phyloP scores from a whole-genome alignment of 148 eudicot species.

The Vaccinium corymbosum region DNA sequence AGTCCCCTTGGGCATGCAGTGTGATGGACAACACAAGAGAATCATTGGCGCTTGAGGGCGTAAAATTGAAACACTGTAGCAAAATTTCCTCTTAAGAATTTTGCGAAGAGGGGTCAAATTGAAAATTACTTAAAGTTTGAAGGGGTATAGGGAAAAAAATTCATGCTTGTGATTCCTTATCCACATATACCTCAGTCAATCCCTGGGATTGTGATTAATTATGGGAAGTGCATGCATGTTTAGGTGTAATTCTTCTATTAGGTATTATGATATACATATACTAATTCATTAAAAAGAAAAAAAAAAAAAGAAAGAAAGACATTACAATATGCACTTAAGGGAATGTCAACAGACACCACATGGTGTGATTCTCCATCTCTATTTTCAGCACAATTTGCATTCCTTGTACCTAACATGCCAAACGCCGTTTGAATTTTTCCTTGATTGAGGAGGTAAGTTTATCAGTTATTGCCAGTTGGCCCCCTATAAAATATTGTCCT shows the following conservation, averaged over 20 bases:
- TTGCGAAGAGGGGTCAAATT: neutral
- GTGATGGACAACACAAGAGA: neutral
- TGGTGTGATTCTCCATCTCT: neutral
- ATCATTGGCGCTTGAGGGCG: neutral
- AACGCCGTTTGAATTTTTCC: neutral
- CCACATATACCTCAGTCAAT: no score
- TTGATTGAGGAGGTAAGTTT: neutral
- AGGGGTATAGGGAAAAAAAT: neutral
- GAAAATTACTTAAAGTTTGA: neutral
- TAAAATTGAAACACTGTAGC: neutral
- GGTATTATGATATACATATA: no score
- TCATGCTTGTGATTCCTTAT: no score
- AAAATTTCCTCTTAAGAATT: neutral
- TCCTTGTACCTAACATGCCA: neutral
- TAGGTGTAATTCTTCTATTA: no score
- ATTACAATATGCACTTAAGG: neutral
- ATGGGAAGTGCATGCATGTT: neutral
- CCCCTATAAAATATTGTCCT: neutral
- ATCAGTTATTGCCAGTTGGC: neutral
- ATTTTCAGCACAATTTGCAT: neutral
- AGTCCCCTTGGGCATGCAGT: neutral
- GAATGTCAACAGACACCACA: neutral
- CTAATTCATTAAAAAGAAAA: neutral
- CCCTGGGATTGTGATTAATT: no score
- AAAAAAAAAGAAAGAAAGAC: neutral